Base-by-base conservation (phyloP, 2,329 filamentous ascomycete species). In the Colletotrichum plurivorum region DNA sequence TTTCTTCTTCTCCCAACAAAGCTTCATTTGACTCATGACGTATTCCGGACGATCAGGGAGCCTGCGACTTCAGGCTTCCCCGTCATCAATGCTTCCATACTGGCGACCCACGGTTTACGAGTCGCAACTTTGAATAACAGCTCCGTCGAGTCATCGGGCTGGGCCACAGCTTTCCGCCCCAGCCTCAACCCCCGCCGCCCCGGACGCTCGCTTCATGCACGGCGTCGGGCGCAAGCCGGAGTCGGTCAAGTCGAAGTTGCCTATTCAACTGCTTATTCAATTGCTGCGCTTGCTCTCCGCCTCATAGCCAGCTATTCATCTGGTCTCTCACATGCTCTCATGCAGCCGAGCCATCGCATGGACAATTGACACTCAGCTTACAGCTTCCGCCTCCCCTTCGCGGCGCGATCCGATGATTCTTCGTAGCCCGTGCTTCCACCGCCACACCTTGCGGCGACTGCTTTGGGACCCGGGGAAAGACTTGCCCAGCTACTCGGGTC, bases 401-500 rank as follows among this genome's bases (percentile, higher is more conserved):
- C 22, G 48, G 61, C 51, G 41, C 22, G 27, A 61, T 61, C 51
- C 62, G 55, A 56, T 66, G 13, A 36, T 36, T 36, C 22, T 31
- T 54, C 51, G 48, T 46, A 43, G 41, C 25, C 39, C 36, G n/a
- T 54, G 49, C 36, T 55, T 43, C 43, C 41, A 56, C 49, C 48
- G 48, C 54, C 61, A 65, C 53, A 36, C 12, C 52, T 20, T 55
- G 13, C 27, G n/a, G 18, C 20, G 18, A 25, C 36, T 41, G 25
- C 46, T 20, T 22, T 48, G 49, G 36, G 55, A 43, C 53, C 20
- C 5, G 27, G 20, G 22, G n/a, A 48, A 36, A 22, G 25, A 43
- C 62, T 45, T 31, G 43, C 18, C 48, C 48, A 27, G 18, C 54
- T 46, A 15, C n/a, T 60, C 66, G 66, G 66, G 62, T 66, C 62